Evolutionary conservation across 2,329 filamentous ascomycete species (phyloP).

Genomic region (Trichoderma gracile): DNA sequence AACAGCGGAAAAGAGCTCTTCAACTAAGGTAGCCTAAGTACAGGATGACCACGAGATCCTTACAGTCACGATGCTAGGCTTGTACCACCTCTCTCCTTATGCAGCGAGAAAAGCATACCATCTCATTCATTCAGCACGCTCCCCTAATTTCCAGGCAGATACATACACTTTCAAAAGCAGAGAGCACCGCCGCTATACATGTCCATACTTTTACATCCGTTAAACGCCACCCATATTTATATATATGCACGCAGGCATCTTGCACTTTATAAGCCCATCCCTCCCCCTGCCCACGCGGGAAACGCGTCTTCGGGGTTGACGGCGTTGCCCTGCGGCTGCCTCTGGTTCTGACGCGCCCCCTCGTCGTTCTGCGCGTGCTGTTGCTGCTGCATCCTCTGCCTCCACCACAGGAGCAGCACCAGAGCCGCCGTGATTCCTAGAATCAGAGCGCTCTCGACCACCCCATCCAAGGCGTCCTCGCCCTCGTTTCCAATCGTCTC

Average conservation of each 20-base stretch:
- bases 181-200: slow-evolving; percentile 2
- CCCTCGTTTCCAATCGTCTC: slow-evolving; percentile 59
- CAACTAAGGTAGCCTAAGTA: too few relatives aligned
- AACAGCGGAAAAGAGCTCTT: too few relatives aligned
- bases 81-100: too few relatives aligned
- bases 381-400: slow-evolving; percentile 66
- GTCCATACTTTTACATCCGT: slow-evolving; percentile 24
- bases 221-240: slow-evolving; percentile 29
- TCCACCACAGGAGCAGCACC: slow-evolving; percentile 77
- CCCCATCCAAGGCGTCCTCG: slow-evolving; percentile 69
- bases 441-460: slow-evolving; percentile 84
- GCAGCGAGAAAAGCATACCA: too few relatives aligned
- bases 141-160: neutral
- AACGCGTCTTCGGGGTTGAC: slow-evolving; percentile 34
- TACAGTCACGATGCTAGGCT: too few relatives aligned
- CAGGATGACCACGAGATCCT: too few relatives aligned
- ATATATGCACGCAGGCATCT: slow-evolving; percentile 25
- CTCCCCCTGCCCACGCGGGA: slow-evolving; percentile 42
- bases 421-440: slow-evolving; percentile 73
- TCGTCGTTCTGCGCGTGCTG: slow-evolving; percentile 43
- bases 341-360: slow-evolving; percentile 38
- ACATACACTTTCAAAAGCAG: neutral
- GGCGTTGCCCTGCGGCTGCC: slow-evolving; percentile 34
- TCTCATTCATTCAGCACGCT: neutral
- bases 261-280: slow-evolving; percentile 39